These are phyloP conservation scores for Radiomyces spectabilis DNA, from an alignment of 192 early-diverging fungal species.

Conservation along the genomic window DNA sequence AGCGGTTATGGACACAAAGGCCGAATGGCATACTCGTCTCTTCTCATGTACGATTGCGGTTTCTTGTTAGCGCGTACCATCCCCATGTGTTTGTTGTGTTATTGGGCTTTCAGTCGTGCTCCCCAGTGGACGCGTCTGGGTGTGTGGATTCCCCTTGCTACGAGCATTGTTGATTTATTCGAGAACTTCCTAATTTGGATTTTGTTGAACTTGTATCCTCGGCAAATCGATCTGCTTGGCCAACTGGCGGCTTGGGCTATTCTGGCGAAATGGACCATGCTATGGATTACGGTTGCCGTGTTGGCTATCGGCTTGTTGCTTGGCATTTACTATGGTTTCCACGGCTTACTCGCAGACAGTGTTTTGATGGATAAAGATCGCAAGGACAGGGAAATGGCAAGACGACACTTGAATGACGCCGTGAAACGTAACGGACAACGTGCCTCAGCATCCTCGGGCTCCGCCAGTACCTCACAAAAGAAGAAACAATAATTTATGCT, in stretches of 20 bases:
- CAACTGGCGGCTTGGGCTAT: conserved; percentile 3
- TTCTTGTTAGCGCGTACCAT: conserved; percentile 18
- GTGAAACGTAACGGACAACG: no score
- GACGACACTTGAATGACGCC: conserved; percentile 7
- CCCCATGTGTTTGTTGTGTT: conserved; percentile 8
- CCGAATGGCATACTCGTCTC: conserved; percentile 4
- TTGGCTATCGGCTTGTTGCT: conserved; percentile 6
- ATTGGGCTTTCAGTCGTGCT: conserved; percentile 7
- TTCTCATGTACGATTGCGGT: conserved; percentile 11
- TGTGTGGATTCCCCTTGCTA: conserved; percentile 11
- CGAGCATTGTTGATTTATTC: conserved; percentile 4
- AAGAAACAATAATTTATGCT: no score
- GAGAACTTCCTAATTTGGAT: conserved; percentile 11
- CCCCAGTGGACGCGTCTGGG: conserved; percentile 8
- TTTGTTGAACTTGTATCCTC: conserved; percentile 7
- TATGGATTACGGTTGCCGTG: conserved; percentile 3
- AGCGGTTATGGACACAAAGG: conserved; percentile 16
- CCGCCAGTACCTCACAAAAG: no score
- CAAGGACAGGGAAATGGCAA: background rate
- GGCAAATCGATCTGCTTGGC: background rate
- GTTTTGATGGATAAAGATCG: conserved; percentile 27
- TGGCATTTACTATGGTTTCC: conserved; percentile 24
- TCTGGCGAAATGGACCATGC: conserved; percentile 6
- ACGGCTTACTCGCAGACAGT: conserved; percentile 19
- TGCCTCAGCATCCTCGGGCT: no score